Evolutionary conservation across 768 basidiomycete species (phyloP), one percentile per base, ranked within the genome.

Genomic region (Suillus clintonianus): DNA sequence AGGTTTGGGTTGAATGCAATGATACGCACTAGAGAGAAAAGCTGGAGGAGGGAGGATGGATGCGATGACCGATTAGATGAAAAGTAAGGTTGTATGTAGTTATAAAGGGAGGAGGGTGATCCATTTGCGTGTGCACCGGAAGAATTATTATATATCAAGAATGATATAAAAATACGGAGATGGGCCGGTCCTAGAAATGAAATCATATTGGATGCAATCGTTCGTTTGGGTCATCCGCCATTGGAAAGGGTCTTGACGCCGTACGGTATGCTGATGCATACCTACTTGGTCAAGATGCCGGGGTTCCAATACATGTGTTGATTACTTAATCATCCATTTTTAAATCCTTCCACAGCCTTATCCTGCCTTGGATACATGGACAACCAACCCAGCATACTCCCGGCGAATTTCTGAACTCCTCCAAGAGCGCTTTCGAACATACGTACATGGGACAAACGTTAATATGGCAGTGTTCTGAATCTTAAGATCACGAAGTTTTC

Each of bases 71-170:
- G 39, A 41, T 57, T 57, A 57, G 56, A 57, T 57, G 56, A 27
- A 41, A 24, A 27, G 55, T 27, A 22, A 10, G 22, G 17, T 39
- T 30, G 4, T 55, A 39, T 56, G 37, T 24, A 57, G 39, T 57
- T 57, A 41, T 27, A 57, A 57, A 41, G 56, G 56, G 41, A 41
- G 56, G 17, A 39, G 24, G 56, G 15, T 32, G 32, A 34, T 27
- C 37, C 24, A 19, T 19, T 57, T 57, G 56, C 56, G 56, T 57
- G 22, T 57, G 24, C 39, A 0, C 56, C 39, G 56, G 56, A 57
- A 57, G 56, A 56, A 17, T 3, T 51, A 53, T 57, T 56, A 56
- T 56, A 56, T 56, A 55, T 55, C 54, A 54, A 54, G n/a, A 36
- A 39, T 10, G 37, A 10, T 27, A 57, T 51, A 30, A 13, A 27